A percentile compares a stretch with the other conserved stretches of the same genome.
These are phyloP conservation scores for Aspergillus jensenii DNA, from an alignment of 2,329 filamentous ascomycete species.

Conservation along the genomic window DNA sequence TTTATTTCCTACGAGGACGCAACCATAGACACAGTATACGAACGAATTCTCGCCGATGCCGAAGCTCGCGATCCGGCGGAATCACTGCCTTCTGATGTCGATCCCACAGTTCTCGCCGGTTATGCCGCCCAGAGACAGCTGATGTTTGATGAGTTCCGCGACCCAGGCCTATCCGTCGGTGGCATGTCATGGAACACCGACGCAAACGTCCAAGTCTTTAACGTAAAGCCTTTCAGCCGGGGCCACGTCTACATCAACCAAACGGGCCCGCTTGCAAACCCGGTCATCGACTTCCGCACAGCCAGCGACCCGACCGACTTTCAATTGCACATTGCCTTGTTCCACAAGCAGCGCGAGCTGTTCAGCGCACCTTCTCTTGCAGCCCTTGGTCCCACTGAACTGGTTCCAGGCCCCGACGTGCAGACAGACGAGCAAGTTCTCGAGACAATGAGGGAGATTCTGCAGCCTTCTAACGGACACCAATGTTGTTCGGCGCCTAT, in stretches of 20 bases:
- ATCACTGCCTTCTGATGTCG: background rate
- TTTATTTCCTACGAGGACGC: background rate
- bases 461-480: background rate
- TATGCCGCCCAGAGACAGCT: background rate
- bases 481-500: background rate
- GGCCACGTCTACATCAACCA: background rate
- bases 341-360: constrained; percentile 1
- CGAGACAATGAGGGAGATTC: background rate
- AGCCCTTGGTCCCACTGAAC: background rate
- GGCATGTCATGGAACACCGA: background rate
- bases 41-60: background rate
- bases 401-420: background rate
- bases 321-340: background rate
- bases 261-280: background rate
- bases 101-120: background rate
- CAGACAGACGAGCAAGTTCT: background rate
- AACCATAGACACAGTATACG: background rate
- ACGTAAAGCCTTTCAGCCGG: constrained; percentile 1
- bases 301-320: background rate
- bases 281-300: background rate
- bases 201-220: background rate
- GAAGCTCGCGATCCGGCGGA: constrained; percentile 2
- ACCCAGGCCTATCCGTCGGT: background rate
- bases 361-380: background rate
- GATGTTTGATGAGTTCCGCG: background rate